These are phyloP conservation scores for Populus trichocarpa DNA, from an alignment of 441 rosid genomes.

Conservation along the genomic window DNA sequence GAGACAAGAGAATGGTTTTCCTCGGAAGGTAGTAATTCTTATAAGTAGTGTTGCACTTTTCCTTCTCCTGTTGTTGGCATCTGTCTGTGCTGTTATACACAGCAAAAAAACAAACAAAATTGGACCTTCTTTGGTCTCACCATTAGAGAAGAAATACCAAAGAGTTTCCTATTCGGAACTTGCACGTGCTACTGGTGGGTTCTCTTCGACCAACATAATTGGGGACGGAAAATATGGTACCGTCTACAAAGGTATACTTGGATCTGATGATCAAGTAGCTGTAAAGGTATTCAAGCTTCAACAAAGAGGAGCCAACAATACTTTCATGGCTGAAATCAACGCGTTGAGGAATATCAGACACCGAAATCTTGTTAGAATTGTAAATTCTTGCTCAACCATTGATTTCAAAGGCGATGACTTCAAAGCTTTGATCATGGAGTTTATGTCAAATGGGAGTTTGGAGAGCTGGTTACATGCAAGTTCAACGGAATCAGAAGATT, in stretches of 20 bases:
- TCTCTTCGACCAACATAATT: conserved; percentile 21
- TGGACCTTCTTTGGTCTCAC: background rate
- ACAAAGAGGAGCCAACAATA: conserved; percentile 21
- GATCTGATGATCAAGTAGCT: conserved; percentile 7
- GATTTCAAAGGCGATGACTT: conserved; percentile 26
- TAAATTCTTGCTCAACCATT: conserved; percentile 21
- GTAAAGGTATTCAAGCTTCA: conserved; percentile 31
- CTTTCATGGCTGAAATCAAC: conserved; percentile 27
- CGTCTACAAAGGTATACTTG: conserved; percentile 30
- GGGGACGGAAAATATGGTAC: conserved; percentile 30
- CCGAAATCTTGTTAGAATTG: conserved; percentile 27
- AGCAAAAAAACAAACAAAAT: background rate
- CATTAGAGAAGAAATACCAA: background rate
- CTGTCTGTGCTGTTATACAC: background rate
- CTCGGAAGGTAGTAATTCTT: background rate
- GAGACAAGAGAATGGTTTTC: background rate
- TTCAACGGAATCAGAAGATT: background rate
- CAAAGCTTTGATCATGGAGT: conserved; percentile 30
- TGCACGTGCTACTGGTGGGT: conserved; percentile 21
- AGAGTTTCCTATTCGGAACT: conserved; percentile 17
- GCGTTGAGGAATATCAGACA: conserved; percentile 22
- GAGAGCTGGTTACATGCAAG: conserved; percentile 30
- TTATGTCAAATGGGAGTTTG: conserved; percentile 31
- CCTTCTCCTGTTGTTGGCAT: background rate
- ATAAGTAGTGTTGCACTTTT: background rate